A percentile compares a stretch with the other conserved stretches of the same genome.
Conservation (phyloP, 2,329 filamentous ascomycete species). For the Nothophaeocryptopus gaeumannii region DNA sequence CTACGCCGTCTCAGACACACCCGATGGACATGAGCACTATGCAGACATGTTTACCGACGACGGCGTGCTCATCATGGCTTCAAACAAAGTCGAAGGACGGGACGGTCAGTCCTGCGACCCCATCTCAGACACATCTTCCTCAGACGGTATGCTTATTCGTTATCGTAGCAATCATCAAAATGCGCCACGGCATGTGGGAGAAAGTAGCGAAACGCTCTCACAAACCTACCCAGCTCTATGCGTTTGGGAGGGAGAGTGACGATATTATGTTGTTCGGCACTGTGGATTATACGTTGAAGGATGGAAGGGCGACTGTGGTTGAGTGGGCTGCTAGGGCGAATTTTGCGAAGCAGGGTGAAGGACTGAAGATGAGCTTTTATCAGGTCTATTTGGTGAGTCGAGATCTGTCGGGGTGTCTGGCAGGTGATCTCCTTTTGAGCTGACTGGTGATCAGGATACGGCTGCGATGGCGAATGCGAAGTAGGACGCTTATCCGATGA, state of each 20-base stretch:
- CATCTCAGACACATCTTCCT: not conserved
- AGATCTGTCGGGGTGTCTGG: not conserved
- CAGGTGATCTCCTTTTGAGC: not conserved
- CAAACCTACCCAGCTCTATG: slow-evolving; percentile 48
- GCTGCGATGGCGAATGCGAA: slow-evolving; percentile 27
- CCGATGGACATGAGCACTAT: slow-evolving; percentile 50
- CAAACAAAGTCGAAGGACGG: slow-evolving; percentile 45
- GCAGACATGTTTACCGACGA: slow-evolving; percentile 47
- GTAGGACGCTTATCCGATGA: slow-evolving; percentile 6
- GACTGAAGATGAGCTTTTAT: slow-evolving; percentile 55
- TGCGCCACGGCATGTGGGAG: slow-evolving; percentile 55
- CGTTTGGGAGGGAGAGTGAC: slow-evolving; percentile 46
- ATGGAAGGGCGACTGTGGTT: slow-evolving; percentile 44
- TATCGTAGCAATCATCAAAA: slow-evolving; percentile 47
- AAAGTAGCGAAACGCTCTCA: slow-evolving; percentile 50
- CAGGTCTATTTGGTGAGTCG: slow-evolving; percentile 54
- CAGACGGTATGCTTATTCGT: not conserved
- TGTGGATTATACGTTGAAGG: slow-evolving; percentile 53
- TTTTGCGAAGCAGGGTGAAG: slow-evolving; percentile 51
- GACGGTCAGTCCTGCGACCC: slow-evolving; percentile 39
- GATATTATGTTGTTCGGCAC: slow-evolving; percentile 56
- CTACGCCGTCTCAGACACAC: slow-evolving; percentile 47
- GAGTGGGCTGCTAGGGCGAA: slow-evolving; percentile 57
- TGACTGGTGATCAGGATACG: slow-evolving; percentile 21
- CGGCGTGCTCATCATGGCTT: slow-evolving; percentile 54